Base-by-base conservation (phyloP, 768 basidiomycete genomes). In the Russula dissimulans region DNA sequence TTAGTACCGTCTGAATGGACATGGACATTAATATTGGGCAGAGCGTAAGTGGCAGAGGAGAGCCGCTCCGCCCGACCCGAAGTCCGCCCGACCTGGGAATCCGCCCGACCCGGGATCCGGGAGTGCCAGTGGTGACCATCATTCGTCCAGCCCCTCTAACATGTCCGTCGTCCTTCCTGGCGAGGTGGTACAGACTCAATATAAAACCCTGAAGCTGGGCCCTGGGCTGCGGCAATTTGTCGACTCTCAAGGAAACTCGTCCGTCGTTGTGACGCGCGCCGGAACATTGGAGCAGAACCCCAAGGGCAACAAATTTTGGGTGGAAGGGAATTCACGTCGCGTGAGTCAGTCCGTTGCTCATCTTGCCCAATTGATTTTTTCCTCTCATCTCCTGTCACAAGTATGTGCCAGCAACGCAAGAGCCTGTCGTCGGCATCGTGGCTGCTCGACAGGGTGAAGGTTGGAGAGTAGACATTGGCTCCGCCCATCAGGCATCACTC, bases 381-480 rank as follows among this genome's bases (percentile, higher is more conserved):
- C 56, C 15, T 17, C 41, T 55, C 60, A 54, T 43, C 51, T 55
- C 31, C 63, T 3, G 48, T 41, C 43, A 4, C 22, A 67, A 97
- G 95, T 98, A 98, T 74, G 81, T 92, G 38, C 92, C 95, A 49
- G 91, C 92, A 32, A 72, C 87, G 6, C 89, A 92, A 65, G 95
- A 98, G 70, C 83, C 87, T 10, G 92, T 98, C 1, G 78, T 98
- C 26, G 95, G 95, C 3, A 79, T 87, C 41, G 77, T 99, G 53
- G 78, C 80, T 6, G 89, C 86, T 60, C 85, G 87, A 66, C 78
- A 85, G 56, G 93, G 91, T 41, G 95, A 98, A 68, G 88, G 86
- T 6, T 99, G 85, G 78, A 82, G 94, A 47, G 92, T 98, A 26
- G 95, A 98, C 71, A 91, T 99, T 62, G 95, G 95, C 3, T 79